Evolutionary conservation across 352 stramenopile species (phyloP), one percentile per base, ranked within the genome.

Genomic region (Phytopythium delawarense): DNA sequence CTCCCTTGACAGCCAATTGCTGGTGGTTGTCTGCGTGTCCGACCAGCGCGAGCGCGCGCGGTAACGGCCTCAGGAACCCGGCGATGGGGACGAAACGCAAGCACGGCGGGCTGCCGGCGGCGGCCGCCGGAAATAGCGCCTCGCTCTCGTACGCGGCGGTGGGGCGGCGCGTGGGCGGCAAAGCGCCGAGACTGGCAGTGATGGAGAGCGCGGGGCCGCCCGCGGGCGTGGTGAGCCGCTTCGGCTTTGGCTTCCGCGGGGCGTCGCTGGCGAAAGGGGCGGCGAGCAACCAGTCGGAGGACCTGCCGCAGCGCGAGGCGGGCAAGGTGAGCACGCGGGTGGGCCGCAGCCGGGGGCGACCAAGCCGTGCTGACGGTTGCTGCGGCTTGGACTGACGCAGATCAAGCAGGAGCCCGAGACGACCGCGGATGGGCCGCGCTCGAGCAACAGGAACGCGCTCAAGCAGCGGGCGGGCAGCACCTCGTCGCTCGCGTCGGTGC

Each of bases 221-320:
- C 21, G 62, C 55, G 34, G 59, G 66, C 28, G 56, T 42, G 40
- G 28, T 39, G 21, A 48, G 44, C 34, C 39, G 56, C 56, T 61
- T 61, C n/a, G 69, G 72, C 42, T 79, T 79, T 44, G 72, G 72
- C 61, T 79, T 79, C 45, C 75, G 75, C 59, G 72, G 72, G 16
- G 61, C 66, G n/a, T 69, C 65, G 25, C 61, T 76, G 49, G 62
- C 68, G 1, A 67, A 75, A 51, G 25, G 23, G 13, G 28, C 28
- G 50, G 50, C 51, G 51, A 42, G 34, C 28, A 57, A 57, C 51
- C 51, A 57, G 51, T 32, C 51, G 4, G 51, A 57, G 30, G 51
- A 57, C 7, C 51, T 74, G n/a, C 55, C 64, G 50, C 51, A 62
- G 1, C 30, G 57, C 4, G 48, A 23, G 11, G 50, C 35, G 16